Evolutionary conservation across 2,329 filamentous ascomycete genomes (phyloP).

Genomic region (Aspergillus calidoustus): DNA sequence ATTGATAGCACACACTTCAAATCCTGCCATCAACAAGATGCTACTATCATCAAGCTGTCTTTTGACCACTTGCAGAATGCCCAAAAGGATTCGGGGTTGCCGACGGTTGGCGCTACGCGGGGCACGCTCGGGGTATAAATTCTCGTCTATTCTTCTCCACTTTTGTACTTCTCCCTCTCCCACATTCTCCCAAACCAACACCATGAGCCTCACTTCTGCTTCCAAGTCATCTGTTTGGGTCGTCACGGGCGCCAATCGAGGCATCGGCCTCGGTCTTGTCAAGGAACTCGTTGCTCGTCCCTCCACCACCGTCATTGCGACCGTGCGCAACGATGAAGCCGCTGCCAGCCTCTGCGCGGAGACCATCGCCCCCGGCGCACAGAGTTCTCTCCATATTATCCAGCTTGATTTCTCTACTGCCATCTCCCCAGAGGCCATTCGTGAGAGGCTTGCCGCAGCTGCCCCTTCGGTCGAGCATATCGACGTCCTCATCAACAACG

Average conservation of each 20-base stretch:
- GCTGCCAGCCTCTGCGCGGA: constrained; percentile 18
- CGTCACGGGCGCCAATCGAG: constrained; percentile 36
- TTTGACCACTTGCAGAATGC: not conserved
- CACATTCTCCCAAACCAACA: not conserved
- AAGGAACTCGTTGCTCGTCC: constrained; percentile 28
- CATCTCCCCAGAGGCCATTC: constrained; percentile 18
- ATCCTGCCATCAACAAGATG: not conserved
- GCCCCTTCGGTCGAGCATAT: constrained; percentile 33
- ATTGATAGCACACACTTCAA: not conserved
- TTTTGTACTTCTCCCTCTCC: not conserved
- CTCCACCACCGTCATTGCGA: constrained; percentile 28
- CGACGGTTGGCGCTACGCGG: not conserved
- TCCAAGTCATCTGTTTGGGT: constrained; percentile 26
- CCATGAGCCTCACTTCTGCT: not conserved
- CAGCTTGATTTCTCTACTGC: constrained; percentile 29
- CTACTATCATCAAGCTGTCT: too few relatives aligned
- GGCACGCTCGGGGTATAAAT: not conserved
- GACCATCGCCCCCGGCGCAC: not conserved
- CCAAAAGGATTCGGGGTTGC: not conserved
- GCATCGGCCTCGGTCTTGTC: constrained; percentile 32
- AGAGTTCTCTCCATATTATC: constrained; percentile 25
- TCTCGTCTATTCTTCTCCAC: not conserved
- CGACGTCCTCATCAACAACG: constrained; percentile 33
- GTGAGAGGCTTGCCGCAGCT: constrained; percentile 10
- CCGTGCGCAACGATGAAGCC: constrained; percentile 25